phyloP scores from a whole-genome alignment of 306 rosid genomes.

The Trifolium repens region DNA sequence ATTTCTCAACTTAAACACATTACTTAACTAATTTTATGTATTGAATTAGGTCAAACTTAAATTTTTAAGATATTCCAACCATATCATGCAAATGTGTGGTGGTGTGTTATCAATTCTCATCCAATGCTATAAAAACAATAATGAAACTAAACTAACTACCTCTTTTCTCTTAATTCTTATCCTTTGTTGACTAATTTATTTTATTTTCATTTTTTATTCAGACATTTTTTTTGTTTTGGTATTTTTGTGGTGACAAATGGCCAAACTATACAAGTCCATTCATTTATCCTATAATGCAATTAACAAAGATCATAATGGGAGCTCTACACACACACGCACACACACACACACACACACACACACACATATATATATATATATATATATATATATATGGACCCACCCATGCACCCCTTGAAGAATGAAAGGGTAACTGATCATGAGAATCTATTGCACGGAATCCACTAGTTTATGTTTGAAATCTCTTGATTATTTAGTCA shows the following conservation, averaged over 20 bases:
- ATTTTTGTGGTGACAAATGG: constrained; percentile 35
- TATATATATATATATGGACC: constrained; percentile 48
- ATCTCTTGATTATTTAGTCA: constrained; percentile 25
- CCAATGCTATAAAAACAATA: neutral
- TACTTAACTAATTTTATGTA: neutral
- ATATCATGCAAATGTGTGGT: neutral
- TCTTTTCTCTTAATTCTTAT: neutral
- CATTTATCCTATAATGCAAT: constrained; percentile 48
- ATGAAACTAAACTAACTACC: neutral
- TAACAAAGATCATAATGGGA: constrained; percentile 53
- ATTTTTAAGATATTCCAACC: neutral
- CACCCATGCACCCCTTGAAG: constrained; percentile 45
- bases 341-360: no score
- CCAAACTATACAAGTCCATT: constrained; percentile 34
- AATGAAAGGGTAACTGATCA: constrained; percentile 42
- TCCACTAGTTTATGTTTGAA: constrained; percentile 36
- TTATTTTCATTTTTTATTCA: neutral
- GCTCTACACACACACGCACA: neutral
- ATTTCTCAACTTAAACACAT: neutral
- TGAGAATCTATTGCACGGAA: constrained; percentile 39
- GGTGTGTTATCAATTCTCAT: neutral
- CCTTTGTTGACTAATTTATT: neutral
- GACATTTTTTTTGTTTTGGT: neutral
- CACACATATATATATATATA: neutral
- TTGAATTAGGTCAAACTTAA: neutral